Conservation (phyloP, 805 yeast species). For the Clavispora phyllophila region DNA sequence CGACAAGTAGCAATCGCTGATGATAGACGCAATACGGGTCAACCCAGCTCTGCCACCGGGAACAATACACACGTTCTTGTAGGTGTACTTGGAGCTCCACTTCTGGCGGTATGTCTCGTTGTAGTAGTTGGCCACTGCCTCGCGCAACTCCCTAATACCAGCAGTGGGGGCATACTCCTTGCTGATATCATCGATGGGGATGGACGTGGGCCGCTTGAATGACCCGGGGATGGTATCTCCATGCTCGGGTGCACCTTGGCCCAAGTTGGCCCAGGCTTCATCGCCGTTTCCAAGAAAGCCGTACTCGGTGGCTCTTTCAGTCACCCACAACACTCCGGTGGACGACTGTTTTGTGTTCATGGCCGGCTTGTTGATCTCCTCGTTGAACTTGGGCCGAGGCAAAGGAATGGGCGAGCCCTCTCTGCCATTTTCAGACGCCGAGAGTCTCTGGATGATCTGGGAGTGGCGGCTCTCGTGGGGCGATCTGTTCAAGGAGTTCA, state of each 20-base stretch:
- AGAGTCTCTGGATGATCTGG: conserved; percentile 25
- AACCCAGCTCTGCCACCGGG: conserved; percentile 65
- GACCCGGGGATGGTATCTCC: conserved; percentile 56
- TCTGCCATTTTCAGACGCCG: conserved; percentile 30
- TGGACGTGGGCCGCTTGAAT: conserved; percentile 45
- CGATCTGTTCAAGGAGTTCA: conserved; percentile 9
- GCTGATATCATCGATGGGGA: conserved; percentile 43
- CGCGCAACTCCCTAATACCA: conserved; percentile 49
- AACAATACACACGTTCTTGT: conserved; percentile 56
- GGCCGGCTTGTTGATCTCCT: conserved; percentile 49
- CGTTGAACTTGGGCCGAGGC: conserved; percentile 42
- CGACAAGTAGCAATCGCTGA: conserved; percentile 53
- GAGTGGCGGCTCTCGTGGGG: conserved; percentile 15
- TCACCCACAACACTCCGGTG: conserved; percentile 62
- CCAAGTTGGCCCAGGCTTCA: conserved; percentile 52
- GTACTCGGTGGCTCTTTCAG: conserved; percentile 55
- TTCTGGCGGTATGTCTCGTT: conserved; percentile 49
- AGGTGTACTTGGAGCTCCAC: conserved; percentile 49
- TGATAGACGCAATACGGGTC: conserved; percentile 56
- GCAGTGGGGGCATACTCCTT: conserved; percentile 60
- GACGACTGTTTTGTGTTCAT: conserved; percentile 54
- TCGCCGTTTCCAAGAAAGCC: conserved; percentile 42
- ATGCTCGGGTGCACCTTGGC: conserved; percentile 64
- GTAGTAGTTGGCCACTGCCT: conserved; percentile 54
- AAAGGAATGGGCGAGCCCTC: conserved; percentile 46